These are phyloP conservation scores for Trypanosoma caninum DNA, from an alignment of 208 protist genomes.

Conservation along the genomic window DNA sequence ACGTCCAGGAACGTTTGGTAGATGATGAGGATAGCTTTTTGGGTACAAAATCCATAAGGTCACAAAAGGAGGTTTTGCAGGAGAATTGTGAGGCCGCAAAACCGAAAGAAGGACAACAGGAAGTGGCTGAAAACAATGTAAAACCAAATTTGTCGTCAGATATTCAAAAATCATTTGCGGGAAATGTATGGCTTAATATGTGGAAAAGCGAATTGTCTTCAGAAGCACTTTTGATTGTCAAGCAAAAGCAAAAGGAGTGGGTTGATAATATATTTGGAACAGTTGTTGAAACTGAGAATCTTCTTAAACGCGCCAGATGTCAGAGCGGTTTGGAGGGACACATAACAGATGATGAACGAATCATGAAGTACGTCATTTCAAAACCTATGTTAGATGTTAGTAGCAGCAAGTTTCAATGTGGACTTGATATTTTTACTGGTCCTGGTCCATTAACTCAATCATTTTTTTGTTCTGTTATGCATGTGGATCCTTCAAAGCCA, in stretches of 20 bases:
- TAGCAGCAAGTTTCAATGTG: constrained; percentile 67
- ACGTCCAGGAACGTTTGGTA: no score
- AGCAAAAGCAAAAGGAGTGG: constrained; percentile 36
- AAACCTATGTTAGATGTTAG: constrained; percentile 73
- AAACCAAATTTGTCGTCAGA: background rate
- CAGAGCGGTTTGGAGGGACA: constrained; percentile 15
- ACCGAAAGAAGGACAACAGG: constrained; percentile 2
- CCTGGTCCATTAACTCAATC: constrained; percentile 60
- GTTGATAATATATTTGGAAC: constrained; percentile 65
- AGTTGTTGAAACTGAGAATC: constrained; percentile 11
- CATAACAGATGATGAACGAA: constrained; percentile 34
- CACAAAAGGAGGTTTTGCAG: background rate
- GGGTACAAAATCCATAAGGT: background rate
- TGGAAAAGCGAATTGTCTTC: background rate
- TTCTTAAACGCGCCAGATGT: constrained; percentile 16
- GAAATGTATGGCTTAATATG: background rate
- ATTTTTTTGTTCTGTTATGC: constrained; percentile 75
- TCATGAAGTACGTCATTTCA: constrained; percentile 59
- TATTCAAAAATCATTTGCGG: background rate
- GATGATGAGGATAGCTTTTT: background rate
- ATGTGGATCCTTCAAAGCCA: constrained; percentile 60
- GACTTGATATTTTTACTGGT: constrained; percentile 68
- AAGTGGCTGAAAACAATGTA: background rate
- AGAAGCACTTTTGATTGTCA: constrained; percentile 10
- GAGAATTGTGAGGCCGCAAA: background rate